phyloP scores from a whole-genome alignment of 768 basidiomycete genomes.

The Boletus subcaerulescens region DNA sequence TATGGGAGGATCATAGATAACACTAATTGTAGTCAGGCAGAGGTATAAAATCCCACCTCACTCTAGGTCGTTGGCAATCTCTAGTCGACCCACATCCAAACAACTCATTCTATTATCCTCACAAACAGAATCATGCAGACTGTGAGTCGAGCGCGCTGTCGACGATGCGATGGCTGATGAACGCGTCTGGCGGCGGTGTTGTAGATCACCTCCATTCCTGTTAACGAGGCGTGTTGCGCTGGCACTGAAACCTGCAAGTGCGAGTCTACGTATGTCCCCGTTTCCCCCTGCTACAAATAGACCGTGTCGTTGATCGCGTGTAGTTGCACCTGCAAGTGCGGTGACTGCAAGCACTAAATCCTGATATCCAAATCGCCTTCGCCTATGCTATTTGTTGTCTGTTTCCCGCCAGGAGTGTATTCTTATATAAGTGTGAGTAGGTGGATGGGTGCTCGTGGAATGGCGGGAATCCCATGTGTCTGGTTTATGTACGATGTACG shows the following conservation, averaged over 20 bases:
- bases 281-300: background rate
- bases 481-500: background rate
- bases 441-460: background rate
- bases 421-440: background rate
- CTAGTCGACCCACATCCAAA: background rate
- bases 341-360: slow-evolving; percentile 19
- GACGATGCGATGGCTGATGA: background rate
- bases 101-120: slow-evolving; percentile 1
- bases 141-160: slow-evolving; percentile 4
- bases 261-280: slow-evolving; percentile 2
- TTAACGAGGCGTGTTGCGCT: slow-evolving; percentile 21
- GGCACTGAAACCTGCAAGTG: slow-evolving; percentile 11
- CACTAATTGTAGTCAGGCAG: background rate
- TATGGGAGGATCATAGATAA: background rate
- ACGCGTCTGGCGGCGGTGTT: background rate
- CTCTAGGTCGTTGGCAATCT: background rate
- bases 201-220: slow-evolving; percentile 13
- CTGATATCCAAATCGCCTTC: background rate
- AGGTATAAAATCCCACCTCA: too few species aligned
- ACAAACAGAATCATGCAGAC: slow-evolving; percentile 15
- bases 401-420: background rate
- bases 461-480: background rate
- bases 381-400: too few species aligned
- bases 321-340: slow-evolving; percentile 19
- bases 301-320: too few species aligned